phyloP scores from a whole-genome alignment of 2,329 filamentous ascomycete species.

The Didymella exigua region DNA sequence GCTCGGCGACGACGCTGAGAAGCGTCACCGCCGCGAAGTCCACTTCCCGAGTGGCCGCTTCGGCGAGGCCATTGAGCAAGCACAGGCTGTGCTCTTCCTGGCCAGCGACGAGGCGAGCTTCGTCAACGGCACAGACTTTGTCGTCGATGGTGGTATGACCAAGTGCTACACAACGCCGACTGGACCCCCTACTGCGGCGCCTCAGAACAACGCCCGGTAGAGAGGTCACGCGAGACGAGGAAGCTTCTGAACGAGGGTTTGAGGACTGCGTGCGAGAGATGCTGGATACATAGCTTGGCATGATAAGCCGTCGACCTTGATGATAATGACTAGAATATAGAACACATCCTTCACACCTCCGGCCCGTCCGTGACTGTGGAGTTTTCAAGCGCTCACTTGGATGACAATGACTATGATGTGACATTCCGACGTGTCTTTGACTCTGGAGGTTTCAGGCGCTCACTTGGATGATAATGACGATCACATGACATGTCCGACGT shows the following conservation, averaged over 20 bases:
- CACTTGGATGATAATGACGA: too few species aligned
- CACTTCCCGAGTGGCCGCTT: constrained; percentile 90
- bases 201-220: constrained; percentile 55
- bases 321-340: constrained; percentile 17
- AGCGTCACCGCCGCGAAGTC: constrained; percentile 81
- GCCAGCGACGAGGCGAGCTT: constrained; percentile 89
- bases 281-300: neutral
- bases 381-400: too few species aligned
- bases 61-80: constrained; percentile 92
- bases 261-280: too few species aligned
- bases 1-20: constrained; percentile 84
- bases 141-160: constrained; percentile 94
- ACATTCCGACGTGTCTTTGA: too few species aligned
- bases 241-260: too few species aligned
- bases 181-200: constrained; percentile 60
- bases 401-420: too few species aligned
- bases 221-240: neutral
- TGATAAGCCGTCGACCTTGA: neutral
- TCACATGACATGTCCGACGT: too few species aligned
- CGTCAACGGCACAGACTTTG: constrained; percentile 89
- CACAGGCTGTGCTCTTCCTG: constrained; percentile 84
- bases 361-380: too few species aligned
- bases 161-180: constrained; percentile 78
- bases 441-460: too few species aligned
- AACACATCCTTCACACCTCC: neutral